A percentile compares a stretch with the other conserved stretches of the same genome.
Conservation (phyloP, 768 basidiomycete species). For the Suillus luteus region DNA sequence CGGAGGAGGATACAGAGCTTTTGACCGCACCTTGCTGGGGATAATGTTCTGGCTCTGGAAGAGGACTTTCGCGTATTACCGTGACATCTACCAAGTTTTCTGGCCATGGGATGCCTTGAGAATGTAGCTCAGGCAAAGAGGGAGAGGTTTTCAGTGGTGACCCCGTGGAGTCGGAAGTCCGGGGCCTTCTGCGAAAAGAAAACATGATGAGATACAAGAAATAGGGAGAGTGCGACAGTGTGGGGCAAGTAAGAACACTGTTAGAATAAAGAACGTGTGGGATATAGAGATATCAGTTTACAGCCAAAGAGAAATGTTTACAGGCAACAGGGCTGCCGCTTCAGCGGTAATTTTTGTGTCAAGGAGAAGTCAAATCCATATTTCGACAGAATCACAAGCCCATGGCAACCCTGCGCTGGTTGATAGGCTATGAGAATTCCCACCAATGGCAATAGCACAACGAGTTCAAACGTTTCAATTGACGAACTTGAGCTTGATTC, state of each 20-base stretch:
- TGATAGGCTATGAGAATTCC: background rate
- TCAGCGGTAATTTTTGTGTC: conserved; percentile 15
- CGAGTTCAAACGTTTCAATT: background rate
- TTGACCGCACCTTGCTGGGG: conserved; percentile 68
- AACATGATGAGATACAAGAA: conserved; percentile 53
- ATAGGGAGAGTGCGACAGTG: conserved; percentile 19
- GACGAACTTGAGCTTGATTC: conserved; percentile 14
- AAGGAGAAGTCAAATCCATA: conserved; percentile 21
- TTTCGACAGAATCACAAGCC: conserved; percentile 4
- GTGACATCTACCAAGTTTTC: conserved; percentile 77
- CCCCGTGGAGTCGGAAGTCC: conserved; percentile 44
- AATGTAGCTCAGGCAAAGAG: conserved; percentile 75
- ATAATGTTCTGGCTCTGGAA: conserved; percentile 32
- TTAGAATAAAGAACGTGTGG: conserved; percentile 29
- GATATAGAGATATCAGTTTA: conserved; percentile 9
- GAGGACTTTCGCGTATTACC: conserved; percentile 55
- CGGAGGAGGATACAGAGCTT: conserved; percentile 59
- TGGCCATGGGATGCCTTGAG: conserved; percentile 83
- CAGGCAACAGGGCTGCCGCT: conserved; percentile 7
- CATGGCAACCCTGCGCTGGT: conserved; percentile 1
- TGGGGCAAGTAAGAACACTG: conserved; percentile 10
- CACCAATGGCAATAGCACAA: background rate
- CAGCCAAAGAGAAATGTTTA: conserved; percentile 19
- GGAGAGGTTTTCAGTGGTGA: conserved; percentile 69
- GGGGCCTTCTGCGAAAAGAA: conserved; percentile 66